These are phyloP conservation scores for Fragosphaeria purpurea DNA, from an alignment of 2,329 filamentous ascomycete genomes.

Conservation along the genomic window DNA sequence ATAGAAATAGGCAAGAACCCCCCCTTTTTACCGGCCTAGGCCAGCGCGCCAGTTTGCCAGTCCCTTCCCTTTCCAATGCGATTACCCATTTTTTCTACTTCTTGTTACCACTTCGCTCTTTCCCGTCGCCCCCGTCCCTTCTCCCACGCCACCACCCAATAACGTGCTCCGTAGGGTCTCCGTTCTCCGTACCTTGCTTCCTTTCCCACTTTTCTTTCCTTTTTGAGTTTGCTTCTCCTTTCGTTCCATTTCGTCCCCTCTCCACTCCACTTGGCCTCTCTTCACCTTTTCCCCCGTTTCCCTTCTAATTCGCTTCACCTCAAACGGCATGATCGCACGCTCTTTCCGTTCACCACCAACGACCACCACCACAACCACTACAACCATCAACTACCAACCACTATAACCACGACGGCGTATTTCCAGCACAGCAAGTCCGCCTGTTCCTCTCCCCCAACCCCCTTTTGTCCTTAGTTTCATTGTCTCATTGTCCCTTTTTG, in stretches of 20 bases:
- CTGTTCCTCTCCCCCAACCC: neutral
- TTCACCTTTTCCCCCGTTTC: neutral
- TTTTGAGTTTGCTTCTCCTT: neutral
- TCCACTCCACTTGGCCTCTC: neutral
- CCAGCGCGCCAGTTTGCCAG: too few species aligned
- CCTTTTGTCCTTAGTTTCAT: conserved; percentile 7
- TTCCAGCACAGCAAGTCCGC: neutral
- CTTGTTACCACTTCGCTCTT: conserved; percentile 1
- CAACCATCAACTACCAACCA: neutral
- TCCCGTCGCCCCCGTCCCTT: conserved; percentile 1
- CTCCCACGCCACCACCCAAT: conserved; percentile 2
- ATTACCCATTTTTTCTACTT: too few species aligned
- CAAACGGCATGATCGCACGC: neutral
- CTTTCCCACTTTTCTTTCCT: neutral
- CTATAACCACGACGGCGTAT: neutral
- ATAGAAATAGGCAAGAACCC: too few species aligned
- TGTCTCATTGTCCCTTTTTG: neutral
- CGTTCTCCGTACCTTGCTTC: neutral
- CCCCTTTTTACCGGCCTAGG: too few species aligned
- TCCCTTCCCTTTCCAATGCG: too few species aligned
- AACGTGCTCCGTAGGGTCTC: neutral
- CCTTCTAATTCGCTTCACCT: neutral
- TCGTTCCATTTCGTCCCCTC: neutral
- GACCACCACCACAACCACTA: neutral
- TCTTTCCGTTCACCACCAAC: neutral